Conservation (phyloP, 805 yeast genomes). For the Scheffersomyces stipitis region DNA sequence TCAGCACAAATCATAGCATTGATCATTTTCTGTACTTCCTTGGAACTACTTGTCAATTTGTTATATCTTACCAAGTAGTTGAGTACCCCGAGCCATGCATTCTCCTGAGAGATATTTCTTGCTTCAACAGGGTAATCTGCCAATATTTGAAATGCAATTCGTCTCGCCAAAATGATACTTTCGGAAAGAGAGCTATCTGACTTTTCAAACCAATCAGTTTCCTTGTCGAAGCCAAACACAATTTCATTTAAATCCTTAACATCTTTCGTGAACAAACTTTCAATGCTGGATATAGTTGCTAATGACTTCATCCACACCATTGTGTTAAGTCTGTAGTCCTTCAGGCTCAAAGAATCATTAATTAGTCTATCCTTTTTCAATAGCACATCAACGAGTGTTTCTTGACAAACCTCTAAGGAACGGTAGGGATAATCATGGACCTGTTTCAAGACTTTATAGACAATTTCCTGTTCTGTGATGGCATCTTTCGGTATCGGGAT, state of each 20-base stretch:
- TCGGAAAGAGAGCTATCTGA: slow-evolving; percentile 40
- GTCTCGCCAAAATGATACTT: slow-evolving; percentile 44
- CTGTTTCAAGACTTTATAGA: slow-evolving; percentile 53
- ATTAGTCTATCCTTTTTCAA: slow-evolving; percentile 8
- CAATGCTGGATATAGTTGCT: slow-evolving; percentile 24
- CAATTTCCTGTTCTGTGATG: slow-evolving; percentile 40
- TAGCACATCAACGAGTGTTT: slow-evolving; percentile 18
- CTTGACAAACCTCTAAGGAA: slow-evolving; percentile 14
- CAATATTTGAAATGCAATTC: slow-evolving; percentile 33
- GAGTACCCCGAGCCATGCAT: slow-evolving; percentile 20
- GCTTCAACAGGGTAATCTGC: slow-evolving; percentile 5
- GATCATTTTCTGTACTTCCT: slow-evolving; percentile 49
- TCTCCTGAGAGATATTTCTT: not conserved
- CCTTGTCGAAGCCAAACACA: slow-evolving; percentile 11
- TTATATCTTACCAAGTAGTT: slow-evolving; percentile 46
- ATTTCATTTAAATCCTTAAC: slow-evolving; percentile 3
- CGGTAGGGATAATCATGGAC: slow-evolving; percentile 36
- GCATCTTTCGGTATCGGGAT: slow-evolving; percentile 48
- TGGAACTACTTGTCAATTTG: slow-evolving; percentile 32
- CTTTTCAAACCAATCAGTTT: slow-evolving; percentile 37
- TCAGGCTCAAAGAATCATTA: slow-evolving; percentile 10
- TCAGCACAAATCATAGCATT: slow-evolving; percentile 49
- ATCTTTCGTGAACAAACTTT: slow-evolving; percentile 12
- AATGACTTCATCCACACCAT: slow-evolving; percentile 25
- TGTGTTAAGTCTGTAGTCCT: slow-evolving; percentile 13